phyloP scores from a whole-genome alignment of 1,284 basidiomycete species.

The Tremellales sp. region DNA sequence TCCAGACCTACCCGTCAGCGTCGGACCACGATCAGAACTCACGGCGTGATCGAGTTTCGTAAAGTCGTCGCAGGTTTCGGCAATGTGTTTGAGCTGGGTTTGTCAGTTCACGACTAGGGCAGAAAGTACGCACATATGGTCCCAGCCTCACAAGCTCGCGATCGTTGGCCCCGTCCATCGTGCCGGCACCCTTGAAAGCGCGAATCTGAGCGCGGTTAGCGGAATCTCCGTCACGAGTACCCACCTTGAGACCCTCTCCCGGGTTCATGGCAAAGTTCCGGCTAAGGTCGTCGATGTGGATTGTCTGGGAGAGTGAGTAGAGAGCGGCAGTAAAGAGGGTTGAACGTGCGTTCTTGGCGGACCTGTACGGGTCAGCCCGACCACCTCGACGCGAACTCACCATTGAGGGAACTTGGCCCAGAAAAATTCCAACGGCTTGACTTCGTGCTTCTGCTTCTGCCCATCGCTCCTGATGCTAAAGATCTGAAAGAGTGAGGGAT shows the following conservation, averaged over 20 bases:
- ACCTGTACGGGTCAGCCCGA: slow-evolving; percentile 47
- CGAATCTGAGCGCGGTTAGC: slow-evolving; percentile 53
- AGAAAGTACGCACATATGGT: slow-evolving; percentile 51
- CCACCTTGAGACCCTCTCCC: slow-evolving; percentile 65
- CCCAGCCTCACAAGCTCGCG: slow-evolving; percentile 63
- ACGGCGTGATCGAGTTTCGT: slow-evolving; percentile 36
- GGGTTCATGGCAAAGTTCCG: slow-evolving; percentile 86
- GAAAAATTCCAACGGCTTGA: slow-evolving; percentile 78
- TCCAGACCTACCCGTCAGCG: no score
- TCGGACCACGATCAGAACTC: no score
- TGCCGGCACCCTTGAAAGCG: slow-evolving; percentile 72
- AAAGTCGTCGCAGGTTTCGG: slow-evolving; percentile 33
- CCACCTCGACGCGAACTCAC: slow-evolving; percentile 40
- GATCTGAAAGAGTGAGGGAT: slow-evolving; percentile 22
- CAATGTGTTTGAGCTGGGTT: slow-evolving; percentile 10
- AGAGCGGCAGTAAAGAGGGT: background rate
- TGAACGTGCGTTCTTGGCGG: slow-evolving; percentile 56
- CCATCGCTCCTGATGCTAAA: slow-evolving; percentile 64
- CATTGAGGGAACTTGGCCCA: slow-evolving; percentile 81
- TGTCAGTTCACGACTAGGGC: background rate
- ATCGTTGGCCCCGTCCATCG: slow-evolving; percentile 57
- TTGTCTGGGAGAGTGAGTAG: slow-evolving; percentile 52
- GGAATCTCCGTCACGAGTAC: slow-evolving; percentile 1
- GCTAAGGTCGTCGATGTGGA: slow-evolving; percentile 84
- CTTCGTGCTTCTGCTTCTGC: slow-evolving; percentile 71